These are phyloP conservation scores for Colletotrichum destructivum DNA, from an alignment of 2,329 filamentous ascomycete genomes.

Conservation along the genomic window DNA sequence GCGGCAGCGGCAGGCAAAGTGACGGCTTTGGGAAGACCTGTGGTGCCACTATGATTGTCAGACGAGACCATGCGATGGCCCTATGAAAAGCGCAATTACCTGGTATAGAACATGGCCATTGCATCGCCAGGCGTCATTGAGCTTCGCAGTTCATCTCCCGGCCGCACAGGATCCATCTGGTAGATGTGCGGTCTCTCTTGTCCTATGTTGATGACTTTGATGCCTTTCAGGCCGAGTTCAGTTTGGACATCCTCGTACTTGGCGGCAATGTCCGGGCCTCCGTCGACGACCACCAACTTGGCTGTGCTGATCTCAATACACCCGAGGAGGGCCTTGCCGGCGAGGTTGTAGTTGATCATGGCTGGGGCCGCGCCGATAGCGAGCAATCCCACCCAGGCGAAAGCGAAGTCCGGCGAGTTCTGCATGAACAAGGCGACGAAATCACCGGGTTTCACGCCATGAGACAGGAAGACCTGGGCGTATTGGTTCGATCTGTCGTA, in stretches of 20 bases:
- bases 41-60: conserved; percentile 71
- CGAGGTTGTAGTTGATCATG: conserved; percentile 80
- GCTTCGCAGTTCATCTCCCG: conserved; percentile 69
- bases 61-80: not conserved
- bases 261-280: conserved; percentile 65
- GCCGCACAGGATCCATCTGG: conserved; percentile 64
- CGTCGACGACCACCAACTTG: conserved; percentile 72
- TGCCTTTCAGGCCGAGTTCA: conserved; percentile 65
- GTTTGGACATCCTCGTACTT: conserved; percentile 71
- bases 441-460: conserved; percentile 72
- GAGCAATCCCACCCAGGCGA: conserved; percentile 76
- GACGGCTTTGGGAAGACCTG: conserved; percentile 81
- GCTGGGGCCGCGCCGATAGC: conserved; percentile 78
- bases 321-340: conserved; percentile 75
- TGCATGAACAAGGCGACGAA: conserved; percentile 77
- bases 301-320: conserved; percentile 73
- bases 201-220: conserved; percentile 68
- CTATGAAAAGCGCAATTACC: not conserved
- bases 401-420: conserved; percentile 78
- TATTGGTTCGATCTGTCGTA: conserved; percentile 72
- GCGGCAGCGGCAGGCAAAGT: conserved; percentile 67
- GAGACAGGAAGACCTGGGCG: conserved; percentile 72
- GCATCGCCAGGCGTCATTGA: conserved; percentile 68
- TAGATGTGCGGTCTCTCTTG: conserved; percentile 50
- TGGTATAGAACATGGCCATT: conserved; percentile 78